Evolutionary conservation across 306 rosid genomes (phyloP).

Genomic region (Abrus precatorius): DNA sequence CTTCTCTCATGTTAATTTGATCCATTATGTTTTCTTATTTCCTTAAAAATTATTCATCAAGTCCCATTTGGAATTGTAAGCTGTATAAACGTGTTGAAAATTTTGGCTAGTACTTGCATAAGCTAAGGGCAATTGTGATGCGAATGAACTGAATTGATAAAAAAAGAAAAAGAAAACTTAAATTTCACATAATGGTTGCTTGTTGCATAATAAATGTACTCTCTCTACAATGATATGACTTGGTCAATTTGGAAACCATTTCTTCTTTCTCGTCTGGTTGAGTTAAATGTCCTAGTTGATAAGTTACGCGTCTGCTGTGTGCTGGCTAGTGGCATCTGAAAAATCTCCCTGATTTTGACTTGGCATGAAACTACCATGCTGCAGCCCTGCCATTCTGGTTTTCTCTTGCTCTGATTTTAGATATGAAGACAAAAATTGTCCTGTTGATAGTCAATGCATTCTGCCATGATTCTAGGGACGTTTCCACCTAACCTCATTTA

Average conservation of each 20-base stretch:
- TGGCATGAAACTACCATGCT: neutral
- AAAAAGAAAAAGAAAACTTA: neutral
- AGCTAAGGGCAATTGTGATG: conserved; percentile 18
- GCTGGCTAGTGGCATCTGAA: neutral
- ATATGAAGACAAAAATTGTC: neutral
- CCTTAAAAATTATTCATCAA: neutral
- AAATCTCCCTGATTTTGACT: neutral
- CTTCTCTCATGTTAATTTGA: conserved; percentile 1
- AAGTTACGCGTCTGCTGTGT: neutral
- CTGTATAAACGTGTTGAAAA: conserved; percentile 21
- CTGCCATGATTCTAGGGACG: neutral
- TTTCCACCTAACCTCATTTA: conserved; percentile 30
- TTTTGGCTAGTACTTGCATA: neutral
- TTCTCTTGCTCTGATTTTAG: neutral
- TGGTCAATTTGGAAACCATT: neutral
- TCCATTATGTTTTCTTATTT: neutral
- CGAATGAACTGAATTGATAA: conserved; percentile 36
- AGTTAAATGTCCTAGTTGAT: too few species aligned
- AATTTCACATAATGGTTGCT: too few species aligned
- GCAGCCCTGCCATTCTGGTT: neutral
- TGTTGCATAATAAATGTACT: conserved; percentile 2
- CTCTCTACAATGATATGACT: neutral
- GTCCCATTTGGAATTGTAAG: neutral
- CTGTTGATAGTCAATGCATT: neutral
- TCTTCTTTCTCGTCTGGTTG: neutral